A percentile compares a stretch with the other conserved stretches of the same genome.
Conservation (phyloP, 495 filamentous ascomycete species). For the Penicillium chermesinum region DNA sequence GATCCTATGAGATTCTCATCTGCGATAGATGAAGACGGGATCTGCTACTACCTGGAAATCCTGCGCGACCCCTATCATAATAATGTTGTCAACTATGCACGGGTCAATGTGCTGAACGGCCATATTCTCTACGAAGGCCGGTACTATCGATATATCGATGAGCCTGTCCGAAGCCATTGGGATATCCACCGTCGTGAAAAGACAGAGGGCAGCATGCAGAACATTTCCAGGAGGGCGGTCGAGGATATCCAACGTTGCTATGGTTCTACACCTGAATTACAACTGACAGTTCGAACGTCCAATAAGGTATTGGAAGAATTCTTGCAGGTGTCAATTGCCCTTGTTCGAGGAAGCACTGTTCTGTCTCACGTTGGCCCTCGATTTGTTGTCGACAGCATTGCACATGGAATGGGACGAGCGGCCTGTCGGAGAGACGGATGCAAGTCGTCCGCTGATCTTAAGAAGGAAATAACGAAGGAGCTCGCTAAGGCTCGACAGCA, state of each 20-base stretch:
- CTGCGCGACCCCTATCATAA: not conserved
- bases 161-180: not conserved
- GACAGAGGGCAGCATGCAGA: not conserved
- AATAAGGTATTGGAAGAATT: not conserved
- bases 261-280: not conserved
- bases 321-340: not conserved
- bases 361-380: not conserved
- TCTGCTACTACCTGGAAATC: not conserved
- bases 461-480: not conserved
- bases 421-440: not conserved
- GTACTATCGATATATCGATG: not conserved
- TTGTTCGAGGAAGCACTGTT: not conserved
- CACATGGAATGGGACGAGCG: not conserved
- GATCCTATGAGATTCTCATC: not conserved
- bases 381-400: not conserved
- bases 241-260: not conserved
- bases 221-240: not conserved
- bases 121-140: not conserved
- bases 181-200: not conserved
- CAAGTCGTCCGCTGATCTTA: not conserved
- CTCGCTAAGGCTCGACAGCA: not conserved
- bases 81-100: not conserved
- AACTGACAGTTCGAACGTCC: not conserved
- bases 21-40: not conserved
- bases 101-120: not conserved